These are phyloP conservation scores for Microbotryomycetes sp. DNA, from an alignment of 1,284 basidiomycete species.

Conservation along the genomic window DNA sequence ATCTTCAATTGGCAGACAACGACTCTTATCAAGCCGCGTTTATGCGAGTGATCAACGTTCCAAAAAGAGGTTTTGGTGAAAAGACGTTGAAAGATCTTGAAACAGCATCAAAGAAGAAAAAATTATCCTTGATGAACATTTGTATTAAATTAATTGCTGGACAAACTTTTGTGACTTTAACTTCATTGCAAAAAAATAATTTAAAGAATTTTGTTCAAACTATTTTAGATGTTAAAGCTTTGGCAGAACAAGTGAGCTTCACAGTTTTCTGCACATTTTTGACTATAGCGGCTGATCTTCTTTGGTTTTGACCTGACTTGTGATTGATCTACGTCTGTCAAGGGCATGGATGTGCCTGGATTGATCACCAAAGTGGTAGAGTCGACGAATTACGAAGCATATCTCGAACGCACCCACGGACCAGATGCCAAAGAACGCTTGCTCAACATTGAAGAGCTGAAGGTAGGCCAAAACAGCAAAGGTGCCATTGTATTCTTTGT, in stretches of 20 bases:
- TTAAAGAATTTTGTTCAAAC: constrained; percentile 56
- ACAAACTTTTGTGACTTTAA: constrained; percentile 52
- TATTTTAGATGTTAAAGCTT: constrained; percentile 53
- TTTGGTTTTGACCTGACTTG: no score
- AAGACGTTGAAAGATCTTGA: constrained; percentile 65
- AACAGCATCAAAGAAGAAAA: constrained; percentile 51
- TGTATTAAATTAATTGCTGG: constrained; percentile 56
- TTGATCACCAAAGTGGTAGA: constrained; percentile 60
- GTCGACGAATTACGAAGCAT: constrained; percentile 59
- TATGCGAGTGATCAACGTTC: constrained; percentile 67
- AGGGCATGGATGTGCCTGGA: constrained; percentile 59
- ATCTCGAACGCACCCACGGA: constrained; percentile 60
- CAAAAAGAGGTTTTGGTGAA: constrained; percentile 70
- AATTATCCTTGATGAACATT: constrained; percentile 56
- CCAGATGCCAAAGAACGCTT: constrained; percentile 67
- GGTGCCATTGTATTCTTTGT: neutral
- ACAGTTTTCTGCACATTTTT: neutral
- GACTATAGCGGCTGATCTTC: neutral
- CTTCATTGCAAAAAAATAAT: constrained; percentile 60
- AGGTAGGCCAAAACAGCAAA: constrained; percentile 24
- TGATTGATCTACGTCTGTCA: neutral
- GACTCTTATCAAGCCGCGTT: constrained; percentile 72
- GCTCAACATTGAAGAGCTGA: constrained; percentile 82
- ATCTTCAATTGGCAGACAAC: constrained; percentile 79
- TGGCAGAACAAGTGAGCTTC: constrained; percentile 52